Base-by-base conservation (phyloP, 768 basidiomycete genomes). In the Epithele typhae region DNA sequence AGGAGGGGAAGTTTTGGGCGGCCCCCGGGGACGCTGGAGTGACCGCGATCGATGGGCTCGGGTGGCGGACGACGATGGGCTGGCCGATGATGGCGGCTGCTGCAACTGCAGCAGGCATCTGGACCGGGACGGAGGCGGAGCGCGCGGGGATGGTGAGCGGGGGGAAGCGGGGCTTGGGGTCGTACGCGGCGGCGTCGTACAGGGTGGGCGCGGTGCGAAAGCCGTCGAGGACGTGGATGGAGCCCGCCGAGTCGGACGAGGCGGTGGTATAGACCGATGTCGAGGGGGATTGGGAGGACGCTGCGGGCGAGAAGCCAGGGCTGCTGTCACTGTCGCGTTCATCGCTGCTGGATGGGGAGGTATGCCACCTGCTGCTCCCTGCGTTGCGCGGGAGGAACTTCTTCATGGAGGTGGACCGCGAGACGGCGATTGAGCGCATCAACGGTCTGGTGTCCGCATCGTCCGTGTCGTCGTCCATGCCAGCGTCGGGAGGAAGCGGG, bases 1-100 rank as follows among this genome's bases (percentile, higher is more conserved):
- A 8, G 0, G 37, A 19, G 15, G 37, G 11, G 32, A 47, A 43
- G 6, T 17, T 19, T 10, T 25, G 22, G 1, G 41, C 27, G 5
- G 43, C 43, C 23, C 14, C 15, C 5, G 51, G 51, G 3, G 51
- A 53, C 3, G 51, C 51, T n/a, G 51, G 51, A 7, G 47, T 53
- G n/a, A 53, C 51, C 18, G 51, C 38, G 27, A 53, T 53, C 27
- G 44, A 42, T 5, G 46, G 51, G 34, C 43, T 45, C 35, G 35
- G 27, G 14, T 30, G 7, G 14, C 7, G 7, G 8, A 7, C 27
- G 25, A 41, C 37, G 33, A 42, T 43, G 9, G 40, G 18, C 23
- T 24, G 34, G 18, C 41, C 15, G 45, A 32, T 24, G 45, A 38
- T 17, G 10, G 17, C 30, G n/a, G n/a, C n/a, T n/a, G n/a, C n/a